phyloP scores from a whole-genome alignment of 495 filamentous ascomycete species.

The Trypethelium eluteriae region DNA sequence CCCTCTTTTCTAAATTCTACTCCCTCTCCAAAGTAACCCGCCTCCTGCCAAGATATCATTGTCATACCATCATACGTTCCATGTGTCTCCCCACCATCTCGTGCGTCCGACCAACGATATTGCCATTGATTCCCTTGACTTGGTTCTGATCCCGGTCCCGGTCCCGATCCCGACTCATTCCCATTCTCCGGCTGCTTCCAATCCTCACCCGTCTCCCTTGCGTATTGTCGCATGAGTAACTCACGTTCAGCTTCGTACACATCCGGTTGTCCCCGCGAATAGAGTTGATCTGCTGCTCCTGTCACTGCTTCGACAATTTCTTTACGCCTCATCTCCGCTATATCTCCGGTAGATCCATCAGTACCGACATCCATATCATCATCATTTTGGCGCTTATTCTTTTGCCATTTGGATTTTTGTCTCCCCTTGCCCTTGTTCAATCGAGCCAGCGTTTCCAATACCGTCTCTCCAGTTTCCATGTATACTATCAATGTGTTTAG shows the following conservation, averaged over 20 bases:
- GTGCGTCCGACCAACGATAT: conserved; percentile 80
- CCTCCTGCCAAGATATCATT: conserved; percentile 82
- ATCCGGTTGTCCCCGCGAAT: conserved; percentile 70
- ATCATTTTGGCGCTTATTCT: conserved; percentile 49
- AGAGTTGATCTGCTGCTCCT: conserved; percentile 76
- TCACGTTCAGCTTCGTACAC: conserved; percentile 91
- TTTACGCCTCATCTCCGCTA: conserved; percentile 59
- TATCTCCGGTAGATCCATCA: conserved; percentile 45
- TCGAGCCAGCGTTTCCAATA: conserved; percentile 78
- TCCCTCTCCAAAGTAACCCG: conserved; percentile 89
- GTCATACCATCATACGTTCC: conserved; percentile 77
- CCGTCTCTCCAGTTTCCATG: conserved; percentile 77
- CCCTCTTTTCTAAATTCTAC: conserved; percentile 73
- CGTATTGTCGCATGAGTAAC: conserved; percentile 70
- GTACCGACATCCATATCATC: conserved; percentile 63
- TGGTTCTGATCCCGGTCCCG: no score
- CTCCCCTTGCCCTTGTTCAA: conserved; percentile 62
- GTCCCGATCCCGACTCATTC: conserved; percentile 23
- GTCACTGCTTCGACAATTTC: conserved; percentile 75
- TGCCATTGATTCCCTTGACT: conserved; percentile 57
- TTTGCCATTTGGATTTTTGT: conserved; percentile 49
- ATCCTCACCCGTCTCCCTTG: conserved; percentile 77
- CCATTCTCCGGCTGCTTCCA: conserved; percentile 54
- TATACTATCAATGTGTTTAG: conserved; percentile 60
- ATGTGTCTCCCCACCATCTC: conserved; percentile 71